Percentiles rank a stretch among this genome's conserved stretches.
These are phyloP conservation scores for Pogostemon cablin DNA, from an alignment of 257 asterid species.

Conservation along the genomic window DNA sequence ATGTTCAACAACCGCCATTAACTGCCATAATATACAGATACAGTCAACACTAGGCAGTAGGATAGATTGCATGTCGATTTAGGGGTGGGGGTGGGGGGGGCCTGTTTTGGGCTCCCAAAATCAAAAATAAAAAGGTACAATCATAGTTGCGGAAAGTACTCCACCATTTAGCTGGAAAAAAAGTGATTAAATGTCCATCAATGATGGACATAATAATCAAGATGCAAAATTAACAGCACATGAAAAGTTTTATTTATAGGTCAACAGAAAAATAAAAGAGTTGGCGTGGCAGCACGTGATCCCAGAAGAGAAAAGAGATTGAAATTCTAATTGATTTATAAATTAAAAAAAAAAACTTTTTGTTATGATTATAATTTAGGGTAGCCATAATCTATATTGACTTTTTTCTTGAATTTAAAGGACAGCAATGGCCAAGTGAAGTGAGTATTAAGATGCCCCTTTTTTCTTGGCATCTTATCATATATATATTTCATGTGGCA, in stretches of 20 bases:
- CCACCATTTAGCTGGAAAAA: conserved; percentile 16
- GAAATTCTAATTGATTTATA: conserved; percentile 1
- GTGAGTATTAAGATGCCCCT: conserved; percentile 33
- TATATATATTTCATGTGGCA: conserved; percentile 25
- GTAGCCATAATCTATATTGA: conserved; percentile 28
- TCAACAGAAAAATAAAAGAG: conserved; percentile 43
- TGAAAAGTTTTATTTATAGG: conserved; percentile 37
- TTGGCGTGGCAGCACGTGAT: conserved; percentile 49
- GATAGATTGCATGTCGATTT: conserved; percentile 28
- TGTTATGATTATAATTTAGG: conserved; percentile 24
- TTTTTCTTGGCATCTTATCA: conserved; percentile 30
- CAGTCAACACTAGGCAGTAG: conserved; percentile 46
- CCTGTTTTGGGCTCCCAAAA: conserved; percentile 18
- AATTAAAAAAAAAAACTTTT: background rate
- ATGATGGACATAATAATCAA: conserved; percentile 42
- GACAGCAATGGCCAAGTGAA: conserved; percentile 38
- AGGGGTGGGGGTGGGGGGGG: conserved; percentile 29
- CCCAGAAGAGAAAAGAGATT: conserved; percentile 25
- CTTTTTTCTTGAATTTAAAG: conserved; percentile 24
- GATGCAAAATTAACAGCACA: conserved; percentile 41
- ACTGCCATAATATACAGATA: conserved; percentile 44
- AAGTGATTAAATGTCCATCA: conserved; percentile 35
- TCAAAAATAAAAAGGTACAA: conserved; percentile 5
- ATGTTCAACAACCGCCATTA: conserved; percentile 42
- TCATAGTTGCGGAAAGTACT: conserved; percentile 21